phyloP scores from a whole-genome alignment of 2,329 filamentous ascomycete genomes.

The Aspergillus tubingensis region DNA sequence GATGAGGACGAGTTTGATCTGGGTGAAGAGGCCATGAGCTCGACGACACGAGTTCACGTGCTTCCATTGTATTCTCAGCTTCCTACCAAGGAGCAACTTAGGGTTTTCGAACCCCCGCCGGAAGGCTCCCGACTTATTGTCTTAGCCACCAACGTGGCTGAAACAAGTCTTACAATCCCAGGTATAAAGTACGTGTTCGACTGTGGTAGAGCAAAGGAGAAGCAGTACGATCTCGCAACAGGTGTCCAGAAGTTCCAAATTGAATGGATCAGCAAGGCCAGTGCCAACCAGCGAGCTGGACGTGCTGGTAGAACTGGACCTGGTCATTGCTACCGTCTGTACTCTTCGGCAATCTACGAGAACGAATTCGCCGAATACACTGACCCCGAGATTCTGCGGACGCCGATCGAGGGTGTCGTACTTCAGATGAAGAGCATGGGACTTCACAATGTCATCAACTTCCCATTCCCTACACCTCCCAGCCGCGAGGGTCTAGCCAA shows the following conservation, averaged over 20 bases:
- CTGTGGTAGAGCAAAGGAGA: conserved; percentile 87
- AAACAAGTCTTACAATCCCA: conserved; percentile 95
- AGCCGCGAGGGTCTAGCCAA: conserved; percentile 73
- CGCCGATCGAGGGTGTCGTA: conserved; percentile 89
- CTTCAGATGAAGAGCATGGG: conserved; percentile 95
- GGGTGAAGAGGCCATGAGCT: conserved; percentile 59
- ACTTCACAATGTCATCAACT: conserved; percentile 84
- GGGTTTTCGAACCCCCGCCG: conserved; percentile 82
- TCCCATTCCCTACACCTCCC: conserved; percentile 92
- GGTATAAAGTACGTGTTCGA: conserved; percentile 96
- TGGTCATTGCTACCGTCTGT: conserved; percentile 92
- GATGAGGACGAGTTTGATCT: conserved; percentile 70
- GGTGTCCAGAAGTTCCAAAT: conserved; percentile 96
- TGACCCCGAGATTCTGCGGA: conserved; percentile 83
- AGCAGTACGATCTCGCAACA: conserved; percentile 81
- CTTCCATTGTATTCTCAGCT: conserved; percentile 93
- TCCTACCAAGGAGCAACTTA: conserved; percentile 85
- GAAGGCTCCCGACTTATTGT: conserved; percentile 83
- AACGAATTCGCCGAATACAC: conserved; percentile 83
- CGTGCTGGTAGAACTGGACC: conserved; percentile 94
- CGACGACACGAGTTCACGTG: conserved; percentile 74
- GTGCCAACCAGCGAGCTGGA: conserved; percentile 85
- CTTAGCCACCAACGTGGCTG: conserved; percentile 92
- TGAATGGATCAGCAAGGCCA: conserved; percentile 96
- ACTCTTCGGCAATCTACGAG: conserved; percentile 89